These are phyloP conservation scores for Aspergillus conjunctus DNA, from an alignment of 495 filamentous ascomycete species.

Conservation along the genomic window DNA sequence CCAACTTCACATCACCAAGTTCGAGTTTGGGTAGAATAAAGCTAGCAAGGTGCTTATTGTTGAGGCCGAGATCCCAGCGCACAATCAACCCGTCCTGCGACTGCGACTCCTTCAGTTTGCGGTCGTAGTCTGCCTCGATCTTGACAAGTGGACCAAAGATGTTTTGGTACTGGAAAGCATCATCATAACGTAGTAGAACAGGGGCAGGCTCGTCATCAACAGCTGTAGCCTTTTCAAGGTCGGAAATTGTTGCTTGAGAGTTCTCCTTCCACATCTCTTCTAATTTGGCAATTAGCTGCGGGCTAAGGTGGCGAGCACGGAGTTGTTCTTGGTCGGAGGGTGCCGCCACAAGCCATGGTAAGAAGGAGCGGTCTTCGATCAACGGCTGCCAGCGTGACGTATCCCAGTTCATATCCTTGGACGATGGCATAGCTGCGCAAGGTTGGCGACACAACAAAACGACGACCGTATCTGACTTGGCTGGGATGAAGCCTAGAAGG, in stretches of 20 bases:
- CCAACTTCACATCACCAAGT: slow-evolving; percentile 95
- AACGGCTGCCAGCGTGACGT: slow-evolving; percentile 96
- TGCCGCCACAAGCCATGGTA: slow-evolving; percentile 88
- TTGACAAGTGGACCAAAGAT: slow-evolving; percentile 98
- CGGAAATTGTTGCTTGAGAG: slow-evolving; percentile 81
- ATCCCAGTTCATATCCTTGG: slow-evolving; percentile 99
- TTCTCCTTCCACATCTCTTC: slow-evolving; percentile 99
- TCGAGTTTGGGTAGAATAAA: slow-evolving; percentile 97
- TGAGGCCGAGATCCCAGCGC: slow-evolving; percentile 93
- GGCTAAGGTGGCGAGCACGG: slow-evolving; percentile 88
- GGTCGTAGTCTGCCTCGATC: slow-evolving; percentile 99
- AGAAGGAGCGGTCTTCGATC: slow-evolving; percentile 94
- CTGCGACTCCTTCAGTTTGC: slow-evolving; percentile 97
- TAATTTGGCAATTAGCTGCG: slow-evolving; percentile 93
- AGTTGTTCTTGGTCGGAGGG: slow-evolving; percentile 96
- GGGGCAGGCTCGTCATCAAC: slow-evolving; percentile 95
- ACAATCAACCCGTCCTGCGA: slow-evolving; percentile 93
- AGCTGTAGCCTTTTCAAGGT: slow-evolving; percentile 89
- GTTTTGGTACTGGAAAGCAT: slow-evolving; percentile 98
- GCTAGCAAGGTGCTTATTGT: slow-evolving; percentile 96
- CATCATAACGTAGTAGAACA: slow-evolving; percentile 92
- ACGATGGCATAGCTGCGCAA: slow-evolving; percentile 89
- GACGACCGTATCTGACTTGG: slow-evolving; percentile 97
- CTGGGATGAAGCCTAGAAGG: slow-evolving; percentile 98
- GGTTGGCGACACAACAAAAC: slow-evolving; percentile 96